Base-by-base conservation (phyloP, 78 protist species). In the Abeoforma whisleri region DNA sequence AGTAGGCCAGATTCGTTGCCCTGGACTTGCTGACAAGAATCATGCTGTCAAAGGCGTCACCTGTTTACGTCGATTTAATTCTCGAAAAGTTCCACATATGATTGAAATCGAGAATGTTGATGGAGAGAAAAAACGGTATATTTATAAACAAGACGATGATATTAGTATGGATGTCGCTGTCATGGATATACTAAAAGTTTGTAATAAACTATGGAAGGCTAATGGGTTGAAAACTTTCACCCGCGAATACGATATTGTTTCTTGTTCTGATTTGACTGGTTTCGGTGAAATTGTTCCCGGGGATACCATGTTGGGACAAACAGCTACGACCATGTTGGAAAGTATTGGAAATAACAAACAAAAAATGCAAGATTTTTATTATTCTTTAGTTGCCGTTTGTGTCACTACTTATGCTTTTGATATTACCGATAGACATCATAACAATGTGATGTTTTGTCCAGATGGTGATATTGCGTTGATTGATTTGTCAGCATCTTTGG, bases 31-130 rank as follows among this genome's bases (percentile, higher is more conserved):
- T n/a, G 85, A 0, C 23, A 39, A 81, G 12, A 38, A 48, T 22
- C 36, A 30, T 28, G 19, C 8, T 2, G 25, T 81, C 31, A 34
- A 33, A 72, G 25, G 30, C 2, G 70, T 81, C 0, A 30, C 28
- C 19, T 36, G 33, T 30, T 2, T 62, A 30, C 33, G 40, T n/a
- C 85, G 85, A 72, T 81, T 81, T 72, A 40, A 34, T 28, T 81
- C 85, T 12, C 85, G 85, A 48, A 81, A 81, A 62, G 77, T 81
- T 28, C 85, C 85, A 39, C 85, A 81, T 38, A 23, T 81, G 25
- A 69, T 81, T 28, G 71, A 22, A 5, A 19, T 81, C 31, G 69
- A 30, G 19, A 81, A 81, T 38, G 34, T 22, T 2, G 85, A 81
- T 72, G 85, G 85, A 38, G 69, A 81, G 5, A 19, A 79, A 33